phyloP scores from a whole-genome alignment of 805 yeast genomes.

The Saturnispora besseyi region DNA sequence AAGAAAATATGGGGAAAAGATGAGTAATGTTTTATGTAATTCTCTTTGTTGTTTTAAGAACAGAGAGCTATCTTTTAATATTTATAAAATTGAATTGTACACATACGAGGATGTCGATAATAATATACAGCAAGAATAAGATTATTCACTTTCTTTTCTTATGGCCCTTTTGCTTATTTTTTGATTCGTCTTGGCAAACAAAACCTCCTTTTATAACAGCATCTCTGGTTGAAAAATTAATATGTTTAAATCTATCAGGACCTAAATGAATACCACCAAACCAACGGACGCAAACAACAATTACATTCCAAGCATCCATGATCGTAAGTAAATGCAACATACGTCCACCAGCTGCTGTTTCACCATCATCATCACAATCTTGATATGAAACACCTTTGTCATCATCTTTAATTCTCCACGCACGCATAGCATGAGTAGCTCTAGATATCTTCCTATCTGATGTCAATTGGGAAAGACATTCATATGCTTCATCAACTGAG shows the following conservation, averaged over 20 bases:
- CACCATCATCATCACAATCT: slow-evolving; percentile 97
- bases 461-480: slow-evolving; percentile 41
- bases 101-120: neutral
- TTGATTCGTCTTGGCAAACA: slow-evolving; percentile 18
- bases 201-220: slow-evolving; percentile 64
- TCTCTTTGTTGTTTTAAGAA: too few species aligned
- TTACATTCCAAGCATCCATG: slow-evolving; percentile 75
- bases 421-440: slow-evolving; percentile 76
- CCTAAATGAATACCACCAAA: slow-evolving; percentile 89
- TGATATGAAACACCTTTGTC: slow-evolving; percentile 50
- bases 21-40: neutral
- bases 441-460: slow-evolving; percentile 57
- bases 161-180: slow-evolving; percentile 25
- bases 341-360: slow-evolving; percentile 89
- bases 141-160: slow-evolving; percentile 16
- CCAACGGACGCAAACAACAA: slow-evolving; percentile 87
- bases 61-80: too few species aligned
- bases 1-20: slow-evolving; percentile 7
- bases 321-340: slow-evolving; percentile 63
- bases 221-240: slow-evolving; percentile 80
- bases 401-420: slow-evolving; percentile 65
- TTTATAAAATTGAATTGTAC: too few species aligned
- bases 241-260: slow-evolving; percentile 90
- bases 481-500: slow-evolving; percentile 60
- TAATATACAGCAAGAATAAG: neutral